Percentiles rank a stretch among this genome's conserved stretches.
phyloP scores from a whole-genome alignment of 2,329 filamentous ascomycete species.

The Ophiostoma tasmaniense region DNA sequence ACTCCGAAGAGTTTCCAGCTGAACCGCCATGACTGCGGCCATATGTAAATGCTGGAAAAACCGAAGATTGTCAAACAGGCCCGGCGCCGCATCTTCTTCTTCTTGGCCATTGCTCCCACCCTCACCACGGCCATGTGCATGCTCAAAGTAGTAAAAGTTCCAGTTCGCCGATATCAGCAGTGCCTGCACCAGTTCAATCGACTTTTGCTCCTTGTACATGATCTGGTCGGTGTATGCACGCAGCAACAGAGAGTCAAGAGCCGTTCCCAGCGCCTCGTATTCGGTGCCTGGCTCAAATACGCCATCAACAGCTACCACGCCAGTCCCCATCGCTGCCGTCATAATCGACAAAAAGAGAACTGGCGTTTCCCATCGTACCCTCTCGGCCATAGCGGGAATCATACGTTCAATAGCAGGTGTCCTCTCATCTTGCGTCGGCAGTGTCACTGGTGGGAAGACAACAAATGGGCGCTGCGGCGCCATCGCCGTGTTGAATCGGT shows the following conservation, averaged over 20 bases:
- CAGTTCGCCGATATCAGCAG: constrained; percentile 18
- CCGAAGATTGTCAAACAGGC: not conserved
- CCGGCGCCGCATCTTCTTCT: not conserved
- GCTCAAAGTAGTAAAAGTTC: constrained; percentile 13
- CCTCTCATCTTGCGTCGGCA: not conserved
- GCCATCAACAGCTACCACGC: not conserved
- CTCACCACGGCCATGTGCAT: not conserved
- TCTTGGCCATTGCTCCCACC: not conserved
- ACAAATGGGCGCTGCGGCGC: constrained; percentile 18
- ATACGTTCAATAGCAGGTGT: constrained; percentile 1
- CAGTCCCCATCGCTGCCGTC: constrained; percentile 12
- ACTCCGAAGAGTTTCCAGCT: constrained; percentile 9
- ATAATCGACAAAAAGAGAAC: constrained; percentile 17
- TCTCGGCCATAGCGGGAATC: constrained; percentile 5
- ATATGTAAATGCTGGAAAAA: constrained; percentile 15
- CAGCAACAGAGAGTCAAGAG: constrained; percentile 14
- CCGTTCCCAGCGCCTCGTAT: not conserved
- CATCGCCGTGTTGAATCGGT: constrained; percentile 15
- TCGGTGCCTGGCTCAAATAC: not conserved
- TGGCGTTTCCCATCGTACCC: constrained; percentile 11
- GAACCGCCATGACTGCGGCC: constrained; percentile 12
- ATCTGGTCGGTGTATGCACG: constrained; percentile 16
- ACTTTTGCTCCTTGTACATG: constrained; percentile 9
- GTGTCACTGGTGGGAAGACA: constrained; percentile 12
- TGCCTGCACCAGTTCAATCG: constrained; percentile 19